A percentile compares a stretch with the other conserved stretches of the same genome.
Evolutionary conservation across 1,284 basidiomycete species (phyloP).

Genomic region (Ganoderma lucidum): DNA sequence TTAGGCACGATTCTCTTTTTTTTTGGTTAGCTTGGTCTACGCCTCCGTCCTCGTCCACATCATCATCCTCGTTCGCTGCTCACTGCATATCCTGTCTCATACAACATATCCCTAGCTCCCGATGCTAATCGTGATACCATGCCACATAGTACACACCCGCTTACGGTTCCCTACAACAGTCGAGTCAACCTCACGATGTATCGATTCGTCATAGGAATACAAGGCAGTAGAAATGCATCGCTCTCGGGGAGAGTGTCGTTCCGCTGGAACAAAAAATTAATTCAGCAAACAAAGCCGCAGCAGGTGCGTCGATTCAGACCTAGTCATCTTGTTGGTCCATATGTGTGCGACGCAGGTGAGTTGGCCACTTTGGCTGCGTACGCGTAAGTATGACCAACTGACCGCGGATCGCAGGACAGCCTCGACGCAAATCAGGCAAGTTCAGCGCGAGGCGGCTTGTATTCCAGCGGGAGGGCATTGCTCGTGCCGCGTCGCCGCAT

Average conservation of each 20-base stretch:
- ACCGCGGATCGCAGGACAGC: constrained; percentile 17
- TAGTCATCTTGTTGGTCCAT: constrained; percentile 16
- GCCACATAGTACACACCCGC: constrained; percentile 32
- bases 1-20: constrained; percentile 14
- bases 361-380: neutral
- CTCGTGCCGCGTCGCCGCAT: neutral
- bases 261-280: neutral
- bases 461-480: neutral
- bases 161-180: constrained; percentile 27
- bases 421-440: constrained; percentile 13
- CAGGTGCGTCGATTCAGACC: constrained; percentile 18
- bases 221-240: constrained; percentile 24
- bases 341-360: constrained; percentile 18
- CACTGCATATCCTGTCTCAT: constrained; percentile 19
- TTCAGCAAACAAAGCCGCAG: constrained; percentile 8
- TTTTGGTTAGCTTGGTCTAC: constrained; percentile 12
- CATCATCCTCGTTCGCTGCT: constrained; percentile 21
- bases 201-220: constrained; percentile 27
- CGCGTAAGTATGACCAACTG: constrained; percentile 4
- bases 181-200: constrained; percentile 25
- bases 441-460: constrained; percentile 13
- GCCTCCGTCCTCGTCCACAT: constrained; percentile 8
- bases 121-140: constrained; percentile 36
- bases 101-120: constrained; percentile 27
- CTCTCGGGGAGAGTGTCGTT: neutral